Percentiles rank a stretch among this genome's conserved stretches.
phyloP scores from a whole-genome alignment of 2,329 filamentous ascomycete species.

The Penicillium expansum region DNA sequence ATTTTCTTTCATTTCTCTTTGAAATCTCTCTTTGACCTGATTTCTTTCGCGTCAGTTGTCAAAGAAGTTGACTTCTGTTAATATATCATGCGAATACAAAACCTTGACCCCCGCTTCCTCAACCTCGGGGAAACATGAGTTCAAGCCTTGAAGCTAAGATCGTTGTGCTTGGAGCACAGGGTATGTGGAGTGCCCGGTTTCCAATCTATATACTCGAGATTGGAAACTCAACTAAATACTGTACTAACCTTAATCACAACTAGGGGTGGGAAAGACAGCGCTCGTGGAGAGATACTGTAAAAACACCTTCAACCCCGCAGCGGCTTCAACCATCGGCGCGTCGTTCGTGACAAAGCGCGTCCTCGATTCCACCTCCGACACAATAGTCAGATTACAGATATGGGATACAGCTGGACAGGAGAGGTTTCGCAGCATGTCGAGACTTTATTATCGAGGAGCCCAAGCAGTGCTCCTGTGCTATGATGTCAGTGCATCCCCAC shows the following conservation, averaged over 20 bases:
- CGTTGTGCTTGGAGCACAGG: conserved; percentile 52
- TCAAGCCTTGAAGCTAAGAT: conserved; percentile 53
- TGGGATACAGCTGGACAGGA: conserved; percentile 98
- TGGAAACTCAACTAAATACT: not conserved
- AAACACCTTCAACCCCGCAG: conserved; percentile 45
- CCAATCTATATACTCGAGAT: not conserved
- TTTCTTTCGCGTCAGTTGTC: not conserved
- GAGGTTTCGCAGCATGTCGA: conserved; percentile 88
- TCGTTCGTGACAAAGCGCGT: conserved; percentile 78
- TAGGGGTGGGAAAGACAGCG: conserved; percentile 54
- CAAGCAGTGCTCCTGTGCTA: conserved; percentile 94
- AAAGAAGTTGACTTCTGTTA: not conserved
- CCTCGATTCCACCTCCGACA: conserved; percentile 79
- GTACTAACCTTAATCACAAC: not conserved
- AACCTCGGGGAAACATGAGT: conserved; percentile 42
- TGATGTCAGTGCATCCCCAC: conserved; percentile 45
- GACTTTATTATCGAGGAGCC: conserved; percentile 93
- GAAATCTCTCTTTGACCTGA: not conserved
- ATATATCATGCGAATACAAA: conserved; percentile 34
- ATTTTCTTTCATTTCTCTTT: not conserved
- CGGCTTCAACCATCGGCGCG: conserved; percentile 70
- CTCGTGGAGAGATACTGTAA: conserved; percentile 51
- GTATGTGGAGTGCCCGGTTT: conserved; percentile 25
- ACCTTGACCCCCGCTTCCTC: conserved; percentile 24
- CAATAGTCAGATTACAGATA: conserved; percentile 85